phyloP scores from a whole-genome alignment of 2,329 filamentous ascomycete species.

The Neonectria hederae region DNA sequence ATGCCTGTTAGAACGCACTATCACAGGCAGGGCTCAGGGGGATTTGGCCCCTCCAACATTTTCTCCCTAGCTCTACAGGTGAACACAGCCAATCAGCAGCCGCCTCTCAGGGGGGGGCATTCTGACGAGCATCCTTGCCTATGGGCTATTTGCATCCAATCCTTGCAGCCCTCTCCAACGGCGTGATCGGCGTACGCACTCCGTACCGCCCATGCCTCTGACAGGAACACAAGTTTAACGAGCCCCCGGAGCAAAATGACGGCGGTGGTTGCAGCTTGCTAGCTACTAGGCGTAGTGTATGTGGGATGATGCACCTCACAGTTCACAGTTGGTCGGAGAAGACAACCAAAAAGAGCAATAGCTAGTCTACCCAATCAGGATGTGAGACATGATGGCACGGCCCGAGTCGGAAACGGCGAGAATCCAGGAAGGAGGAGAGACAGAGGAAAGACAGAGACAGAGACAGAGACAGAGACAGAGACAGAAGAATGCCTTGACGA shows the following conservation, averaged over 20 bases:
- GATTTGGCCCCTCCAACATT: background rate
- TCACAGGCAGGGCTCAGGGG: constrained; percentile 23
- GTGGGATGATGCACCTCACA: background rate
- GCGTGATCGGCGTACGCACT: constrained; percentile 36
- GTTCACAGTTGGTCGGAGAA: background rate
- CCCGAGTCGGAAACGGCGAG: background rate
- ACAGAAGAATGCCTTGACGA: constrained; percentile 2
- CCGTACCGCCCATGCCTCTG: constrained; percentile 12
- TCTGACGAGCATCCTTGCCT: constrained; percentile 26
- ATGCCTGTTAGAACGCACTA: constrained; percentile 21
- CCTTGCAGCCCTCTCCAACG: constrained; percentile 38
- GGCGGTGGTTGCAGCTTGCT: constrained; percentile 12
- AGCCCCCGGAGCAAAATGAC: background rate
- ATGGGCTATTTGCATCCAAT: constrained; percentile 30
- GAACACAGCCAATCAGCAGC: constrained; percentile 37
- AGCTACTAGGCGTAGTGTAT: constrained; percentile 8
- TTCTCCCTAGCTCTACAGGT: background rate
- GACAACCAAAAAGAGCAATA: background rate
- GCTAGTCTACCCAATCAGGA: background rate
- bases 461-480: background rate
- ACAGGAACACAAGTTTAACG: constrained; percentile 6
- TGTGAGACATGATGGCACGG: constrained; percentile 3
- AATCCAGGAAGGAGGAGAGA: background rate
- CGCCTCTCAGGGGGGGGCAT: constrained; percentile 36
- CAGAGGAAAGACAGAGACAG: constrained; percentile 3